These are phyloP conservation scores for Coccomyxa sp. DNA, from an alignment of 139 green algal genomes.

Conservation along the genomic window DNA sequence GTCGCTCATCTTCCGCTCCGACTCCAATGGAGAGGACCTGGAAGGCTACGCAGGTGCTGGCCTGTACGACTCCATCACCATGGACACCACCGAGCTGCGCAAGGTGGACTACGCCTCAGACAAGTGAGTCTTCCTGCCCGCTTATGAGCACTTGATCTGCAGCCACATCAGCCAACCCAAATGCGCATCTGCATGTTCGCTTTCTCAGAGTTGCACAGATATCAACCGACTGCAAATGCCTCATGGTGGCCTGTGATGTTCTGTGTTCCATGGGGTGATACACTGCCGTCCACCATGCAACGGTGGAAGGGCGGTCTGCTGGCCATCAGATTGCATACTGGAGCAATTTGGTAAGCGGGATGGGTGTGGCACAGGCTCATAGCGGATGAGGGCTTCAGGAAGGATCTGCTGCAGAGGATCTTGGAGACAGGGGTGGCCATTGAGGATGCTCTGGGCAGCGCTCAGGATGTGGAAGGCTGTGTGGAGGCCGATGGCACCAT, in stretches of 20 bases:
- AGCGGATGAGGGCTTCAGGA: conserved; percentile 59
- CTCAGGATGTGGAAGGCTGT: conserved; percentile 95
- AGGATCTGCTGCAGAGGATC: conserved; percentile 50
- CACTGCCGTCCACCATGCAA: not conserved
- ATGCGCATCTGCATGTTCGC: not conserved
- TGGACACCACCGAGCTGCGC: conserved; percentile 62
- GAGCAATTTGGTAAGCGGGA: not conserved
- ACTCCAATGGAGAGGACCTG: conserved; percentile 95
- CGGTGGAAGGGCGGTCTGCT: not conserved
- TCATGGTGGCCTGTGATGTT: not conserved
- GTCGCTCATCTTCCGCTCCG: conserved; percentile 88
- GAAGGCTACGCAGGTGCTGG: conserved; percentile 91
- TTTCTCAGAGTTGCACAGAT: not conserved
- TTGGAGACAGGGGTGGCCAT: conserved; percentile 71
- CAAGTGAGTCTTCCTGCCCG: conserved; percentile 10
- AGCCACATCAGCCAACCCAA: too few relatives aligned
- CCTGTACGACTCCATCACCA: conserved; percentile 92
- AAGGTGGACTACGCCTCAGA: conserved; percentile 80
- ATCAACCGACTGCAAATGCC: not conserved
- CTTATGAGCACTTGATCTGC: not conserved
- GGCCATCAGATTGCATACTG: not conserved
- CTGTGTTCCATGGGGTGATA: too few relatives aligned
- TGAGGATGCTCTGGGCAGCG: conserved; percentile 63
- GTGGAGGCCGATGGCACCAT: conserved; percentile 79
- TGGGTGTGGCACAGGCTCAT: conserved; percentile 46